phyloP scores from a whole-genome alignment of 2,329 filamentous ascomycete genomes.

The Septoria linicola region DNA sequence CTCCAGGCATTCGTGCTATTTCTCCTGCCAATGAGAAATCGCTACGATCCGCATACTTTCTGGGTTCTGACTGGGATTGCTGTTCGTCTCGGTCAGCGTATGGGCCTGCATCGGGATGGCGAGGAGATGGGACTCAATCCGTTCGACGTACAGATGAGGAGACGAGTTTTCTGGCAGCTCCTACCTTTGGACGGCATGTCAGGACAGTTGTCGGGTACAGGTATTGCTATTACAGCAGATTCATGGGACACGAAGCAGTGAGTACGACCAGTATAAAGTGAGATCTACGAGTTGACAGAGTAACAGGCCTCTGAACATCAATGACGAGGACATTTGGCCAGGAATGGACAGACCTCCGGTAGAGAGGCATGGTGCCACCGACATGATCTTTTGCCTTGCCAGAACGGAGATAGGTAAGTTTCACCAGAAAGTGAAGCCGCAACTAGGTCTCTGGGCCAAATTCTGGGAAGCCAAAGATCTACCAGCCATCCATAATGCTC shows the following conservation, averaged over 20 bases:
- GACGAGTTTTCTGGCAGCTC: slow-evolving; percentile 64
- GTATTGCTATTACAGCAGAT: slow-evolving; percentile 31
- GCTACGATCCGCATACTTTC: slow-evolving; percentile 53
- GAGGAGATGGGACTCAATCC: slow-evolving; percentile 50
- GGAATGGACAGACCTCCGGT: slow-evolving; percentile 49
- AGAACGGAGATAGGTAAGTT: slow-evolving; percentile 46
- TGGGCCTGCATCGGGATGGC: slow-evolving; percentile 63
- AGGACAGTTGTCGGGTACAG: slow-evolving; percentile 35
- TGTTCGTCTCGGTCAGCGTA: slow-evolving; percentile 59
- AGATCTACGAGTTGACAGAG: neutral
- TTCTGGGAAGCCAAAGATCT: slow-evolving; percentile 24
- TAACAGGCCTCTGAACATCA: slow-evolving; percentile 35
- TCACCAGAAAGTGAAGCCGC: slow-evolving; percentile 32
- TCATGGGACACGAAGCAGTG: slow-evolving; percentile 35
- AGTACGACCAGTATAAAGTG: neutral
- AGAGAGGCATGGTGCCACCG: slow-evolving; percentile 54
- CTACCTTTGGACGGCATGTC: slow-evolving; percentile 54
- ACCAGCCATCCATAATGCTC: slow-evolving; percentile 27
- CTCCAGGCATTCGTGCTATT: slow-evolving; percentile 69
- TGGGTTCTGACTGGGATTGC: slow-evolving; percentile 65
- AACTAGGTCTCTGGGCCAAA: slow-evolving; percentile 24
- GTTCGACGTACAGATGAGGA: slow-evolving; percentile 60
- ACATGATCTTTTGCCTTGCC: slow-evolving; percentile 50
- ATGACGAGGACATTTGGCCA: slow-evolving; percentile 39
- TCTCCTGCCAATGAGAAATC: slow-evolving; percentile 45